phyloP scores from a whole-genome alignment of 169 alveolate genomes.

The Perkinsus marinus region DNA sequence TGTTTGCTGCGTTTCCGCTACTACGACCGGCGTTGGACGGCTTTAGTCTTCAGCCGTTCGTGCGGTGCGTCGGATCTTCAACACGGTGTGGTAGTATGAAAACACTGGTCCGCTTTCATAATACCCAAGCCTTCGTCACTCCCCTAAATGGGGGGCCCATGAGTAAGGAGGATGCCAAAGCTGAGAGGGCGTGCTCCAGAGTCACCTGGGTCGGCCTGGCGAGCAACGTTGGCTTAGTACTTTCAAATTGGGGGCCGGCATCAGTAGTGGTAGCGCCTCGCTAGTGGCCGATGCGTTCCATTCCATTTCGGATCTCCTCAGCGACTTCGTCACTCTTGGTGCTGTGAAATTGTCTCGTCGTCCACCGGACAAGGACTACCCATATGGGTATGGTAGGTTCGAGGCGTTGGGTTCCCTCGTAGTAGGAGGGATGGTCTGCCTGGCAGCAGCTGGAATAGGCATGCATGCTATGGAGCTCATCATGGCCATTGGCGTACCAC shows the following conservation, averaged over 20 bases:
- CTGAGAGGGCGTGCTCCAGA: not conserved
- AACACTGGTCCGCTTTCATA: not conserved
- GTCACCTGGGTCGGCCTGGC: not conserved
- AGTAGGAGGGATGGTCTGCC: not conserved
- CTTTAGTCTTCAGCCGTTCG: too few relatives aligned
- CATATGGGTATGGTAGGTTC: not conserved
- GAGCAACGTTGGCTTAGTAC: not conserved
- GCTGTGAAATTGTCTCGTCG: not conserved
- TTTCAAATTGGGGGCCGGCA: not conserved
- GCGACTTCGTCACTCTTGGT: not conserved
- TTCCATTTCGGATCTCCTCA: not conserved
- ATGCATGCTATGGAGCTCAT: not conserved
- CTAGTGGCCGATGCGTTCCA: slow-evolving; percentile 7
- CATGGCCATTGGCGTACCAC: not conserved
- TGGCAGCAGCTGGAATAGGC: not conserved
- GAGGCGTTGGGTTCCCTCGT: not conserved
- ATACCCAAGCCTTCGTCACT: not conserved
- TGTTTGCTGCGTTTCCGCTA: too few relatives aligned
- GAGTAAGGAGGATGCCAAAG: not conserved
- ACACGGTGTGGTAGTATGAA: too few relatives aligned
- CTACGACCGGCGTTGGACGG: too few relatives aligned
- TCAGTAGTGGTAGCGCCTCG: not conserved
- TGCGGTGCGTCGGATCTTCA: too few relatives aligned
- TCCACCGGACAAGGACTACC: not conserved
- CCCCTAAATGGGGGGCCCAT: not conserved